Percentiles rank a stretch among this genome's conserved stretches.
These are phyloP conservation scores for Yamadazyma takamatsuzukensis DNA, from an alignment of 805 yeast genomes.

Conservation along the genomic window DNA sequence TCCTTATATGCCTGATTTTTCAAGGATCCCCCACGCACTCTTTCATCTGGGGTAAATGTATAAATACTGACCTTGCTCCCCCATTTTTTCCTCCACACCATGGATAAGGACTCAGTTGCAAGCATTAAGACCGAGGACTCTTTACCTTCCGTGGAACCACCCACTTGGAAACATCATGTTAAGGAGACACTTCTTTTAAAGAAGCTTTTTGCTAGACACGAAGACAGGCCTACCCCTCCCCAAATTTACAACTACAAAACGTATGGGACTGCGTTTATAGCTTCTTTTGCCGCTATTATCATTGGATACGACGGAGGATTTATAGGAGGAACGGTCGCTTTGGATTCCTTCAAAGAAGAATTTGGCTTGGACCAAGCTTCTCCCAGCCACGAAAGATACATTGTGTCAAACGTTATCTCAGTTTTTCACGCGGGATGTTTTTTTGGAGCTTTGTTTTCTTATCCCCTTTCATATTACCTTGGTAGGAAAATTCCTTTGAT, in stretches of 20 bases:
- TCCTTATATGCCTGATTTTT: too few species aligned
- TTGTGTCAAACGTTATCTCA: slow-evolving; percentile 32
- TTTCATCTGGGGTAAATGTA: too few species aligned
- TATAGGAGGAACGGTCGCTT: slow-evolving; percentile 38
- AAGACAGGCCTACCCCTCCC: slow-evolving; percentile 38
- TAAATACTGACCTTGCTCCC: too few species aligned
- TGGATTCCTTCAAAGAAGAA: slow-evolving; percentile 27
- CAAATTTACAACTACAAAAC: slow-evolving; percentile 33
- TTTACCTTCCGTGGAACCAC: too few species aligned
- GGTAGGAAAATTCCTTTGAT: slow-evolving; percentile 31
- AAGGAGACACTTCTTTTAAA: slow-evolving; percentile 4
- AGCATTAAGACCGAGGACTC: too few species aligned
- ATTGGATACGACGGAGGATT: slow-evolving; percentile 41
- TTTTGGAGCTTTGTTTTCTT: slow-evolving; percentile 36
- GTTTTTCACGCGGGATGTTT: slow-evolving; percentile 40
- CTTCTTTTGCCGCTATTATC: slow-evolving; percentile 37
- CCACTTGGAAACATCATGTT: slow-evolving; percentile 2
- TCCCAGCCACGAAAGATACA: slow-evolving; percentile 15
- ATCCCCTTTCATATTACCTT: slow-evolving; percentile 31
- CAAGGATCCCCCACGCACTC: too few species aligned
- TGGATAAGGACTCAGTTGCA: too few species aligned
- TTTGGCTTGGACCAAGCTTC: slow-evolving; percentile 24
- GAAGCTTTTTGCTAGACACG: slow-evolving; percentile 26
- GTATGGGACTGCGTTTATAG: slow-evolving; percentile 33
- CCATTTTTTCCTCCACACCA: too few species aligned